phyloP scores from a whole-genome alignment of 1,284 basidiomycete species.

The Cutaneotrichosporon sp. region DNA sequence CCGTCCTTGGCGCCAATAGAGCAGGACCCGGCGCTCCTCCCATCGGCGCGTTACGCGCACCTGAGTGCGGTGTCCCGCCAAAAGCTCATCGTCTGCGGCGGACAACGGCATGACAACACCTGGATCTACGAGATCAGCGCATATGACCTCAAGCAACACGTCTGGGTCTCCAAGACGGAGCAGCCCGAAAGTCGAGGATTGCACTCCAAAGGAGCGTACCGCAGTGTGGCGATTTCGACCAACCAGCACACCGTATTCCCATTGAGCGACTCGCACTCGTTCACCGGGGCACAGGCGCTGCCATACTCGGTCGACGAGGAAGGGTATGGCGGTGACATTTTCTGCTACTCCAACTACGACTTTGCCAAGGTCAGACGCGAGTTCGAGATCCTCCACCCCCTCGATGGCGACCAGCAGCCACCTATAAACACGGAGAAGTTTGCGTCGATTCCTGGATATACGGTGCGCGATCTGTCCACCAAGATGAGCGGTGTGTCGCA shows the following conservation, averaged over 20 bases:
- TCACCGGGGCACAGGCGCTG: constrained; percentile 12
- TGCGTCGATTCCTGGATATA: constrained; percentile 54
- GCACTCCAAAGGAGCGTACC: constrained; percentile 82
- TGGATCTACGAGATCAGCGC: constrained; percentile 87
- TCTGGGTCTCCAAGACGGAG: constrained; percentile 67
- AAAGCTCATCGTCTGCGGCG: constrained; percentile 86
- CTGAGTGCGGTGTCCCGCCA: constrained; percentile 75
- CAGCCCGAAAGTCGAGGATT: constrained; percentile 62
- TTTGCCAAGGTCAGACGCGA: constrained; percentile 92
- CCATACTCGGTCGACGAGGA: constrained; percentile 35
- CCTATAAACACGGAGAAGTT: constrained; percentile 60
- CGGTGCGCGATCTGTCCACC: constrained; percentile 57
- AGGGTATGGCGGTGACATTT: constrained; percentile 45
- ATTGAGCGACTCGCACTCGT: constrained; percentile 11
- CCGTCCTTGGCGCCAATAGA: constrained; percentile 12
- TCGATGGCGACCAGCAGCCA: constrained; percentile 52
- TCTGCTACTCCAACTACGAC: constrained; percentile 53
- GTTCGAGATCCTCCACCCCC: constrained; percentile 75
- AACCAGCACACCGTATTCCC: constrained; percentile 63
- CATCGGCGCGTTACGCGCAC: constrained; percentile 83
- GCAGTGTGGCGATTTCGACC: constrained; percentile 76
- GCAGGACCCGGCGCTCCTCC: constrained; percentile 51
- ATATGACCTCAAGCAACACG: constrained; percentile 65
- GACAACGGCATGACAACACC: constrained; percentile 64
- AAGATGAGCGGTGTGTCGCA: constrained; percentile 56